A percentile compares a stretch with the other conserved stretches of the same genome.
Conservation (phyloP, 2,329 filamentous ascomycete genomes). For the Colletotrichum lini region DNA sequence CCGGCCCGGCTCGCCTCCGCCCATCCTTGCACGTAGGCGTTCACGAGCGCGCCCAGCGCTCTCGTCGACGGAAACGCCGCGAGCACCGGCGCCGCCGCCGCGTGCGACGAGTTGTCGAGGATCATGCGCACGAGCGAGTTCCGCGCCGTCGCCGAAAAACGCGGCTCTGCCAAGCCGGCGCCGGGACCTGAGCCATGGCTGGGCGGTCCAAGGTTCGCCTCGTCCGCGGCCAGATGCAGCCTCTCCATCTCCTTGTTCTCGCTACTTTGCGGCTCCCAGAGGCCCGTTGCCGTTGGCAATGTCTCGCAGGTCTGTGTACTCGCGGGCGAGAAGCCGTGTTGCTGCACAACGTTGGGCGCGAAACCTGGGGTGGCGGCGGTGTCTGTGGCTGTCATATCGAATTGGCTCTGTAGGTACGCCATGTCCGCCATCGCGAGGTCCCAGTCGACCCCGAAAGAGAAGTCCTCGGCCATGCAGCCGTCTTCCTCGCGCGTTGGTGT, state of each 20-base stretch:
- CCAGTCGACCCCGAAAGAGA: conserved; percentile 4
- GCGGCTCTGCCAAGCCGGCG: background rate
- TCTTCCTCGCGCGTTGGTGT: background rate
- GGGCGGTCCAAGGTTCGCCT: background rate
- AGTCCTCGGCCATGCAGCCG: background rate
- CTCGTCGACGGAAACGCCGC: conserved; percentile 1
- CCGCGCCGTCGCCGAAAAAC: background rate
- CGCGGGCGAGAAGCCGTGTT: background rate
- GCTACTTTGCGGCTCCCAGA: conserved; percentile 9
- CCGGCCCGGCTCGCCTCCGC: background rate
- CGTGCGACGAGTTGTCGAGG: conserved; percentile 6
- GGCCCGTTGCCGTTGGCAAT: background rate
- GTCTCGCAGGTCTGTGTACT: background rate
- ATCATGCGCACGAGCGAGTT: conserved; percentile 25
- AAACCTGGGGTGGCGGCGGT: background rate
- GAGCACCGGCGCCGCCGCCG: background rate
- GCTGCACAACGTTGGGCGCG: background rate
- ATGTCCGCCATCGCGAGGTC: background rate
- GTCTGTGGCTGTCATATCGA: background rate
- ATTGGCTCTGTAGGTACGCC: background rate
- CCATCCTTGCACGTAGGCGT: background rate
- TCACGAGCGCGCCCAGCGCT: conserved; percentile 9
- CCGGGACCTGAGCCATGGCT: too few relatives aligned
- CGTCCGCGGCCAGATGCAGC: conserved; percentile 2
- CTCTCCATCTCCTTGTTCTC: conserved; percentile 19